Evolutionary conservation across 768 basidiomycete genomes (phyloP), one percentile per base, ranked within the genome.

Genomic region (Tulasnella sp.): DNA sequence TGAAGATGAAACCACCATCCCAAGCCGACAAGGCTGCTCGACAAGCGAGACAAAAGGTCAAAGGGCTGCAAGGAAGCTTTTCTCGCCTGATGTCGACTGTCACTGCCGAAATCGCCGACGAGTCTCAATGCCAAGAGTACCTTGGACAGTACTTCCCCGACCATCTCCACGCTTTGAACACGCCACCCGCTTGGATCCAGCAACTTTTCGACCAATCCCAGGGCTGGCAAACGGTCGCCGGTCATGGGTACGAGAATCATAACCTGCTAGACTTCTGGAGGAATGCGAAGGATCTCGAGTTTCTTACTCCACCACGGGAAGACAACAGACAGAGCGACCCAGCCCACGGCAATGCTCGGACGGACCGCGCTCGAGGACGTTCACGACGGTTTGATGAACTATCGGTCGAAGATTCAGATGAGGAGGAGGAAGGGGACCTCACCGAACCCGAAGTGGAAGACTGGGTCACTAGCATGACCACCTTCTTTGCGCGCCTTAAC

Each of bases 121-220:
- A 34, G 58, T 34, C 58, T 14, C 14, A 25, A 11, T 34, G 15
- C 58, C 29, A 34, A 12, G 29, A 64, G 11, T 64, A 87, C 79
- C 81, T 91, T 3, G 76, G 81, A 3, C 80, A 83, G 2, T 84
- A 84, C 14, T 83, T 88, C 76, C 86, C 88, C 0, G 89, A 88
- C 34, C 88, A 89, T 17, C 82, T 82, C 31, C 84, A 85, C 22
- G 79, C 81, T 31, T 75, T 93, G 34, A 25, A 52, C 2, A 54
- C 78, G 0, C 88, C 88, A 0, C 89, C 90, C 0, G 74, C 34
- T 5, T 90, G 89, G 89, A 83, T 91, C 40, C 67, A 76, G 25
- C 14, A 70, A 3, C 78, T 83, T 8, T 77, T 76, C 25, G 64
- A 74, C 7, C 45, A 74, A 17, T 64, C 31, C 14, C 36, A 81